Base-by-base conservation (phyloP, 2,329 filamentous ascomycete genomes). In the Nannizzia gypsea region DNA sequence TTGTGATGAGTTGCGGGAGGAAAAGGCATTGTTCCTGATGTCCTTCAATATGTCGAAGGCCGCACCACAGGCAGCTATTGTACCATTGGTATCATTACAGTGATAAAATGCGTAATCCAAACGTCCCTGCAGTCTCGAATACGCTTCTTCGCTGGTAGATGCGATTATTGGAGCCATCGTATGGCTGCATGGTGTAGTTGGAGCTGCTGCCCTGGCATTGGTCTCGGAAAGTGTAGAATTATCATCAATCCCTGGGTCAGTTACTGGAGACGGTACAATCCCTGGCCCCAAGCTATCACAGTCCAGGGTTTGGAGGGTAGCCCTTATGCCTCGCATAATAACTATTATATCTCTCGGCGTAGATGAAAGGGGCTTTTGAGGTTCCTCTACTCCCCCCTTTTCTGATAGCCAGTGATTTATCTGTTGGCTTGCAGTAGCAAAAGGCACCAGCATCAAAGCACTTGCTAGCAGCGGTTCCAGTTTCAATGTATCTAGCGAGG, bases 391-490 rank as follows among this genome's bases (percentile, higher is more conserved):
- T 13, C 17, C 22, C 6, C 17, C 59, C 15, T 46, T 56, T 61
- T 44, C 57, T 4, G 58, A 60, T n/a, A 63, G 36, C 62, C 58
- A 62, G 42, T 61, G 60, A 26, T 62, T 62, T 56, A 64, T 62
- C n/a, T 62, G 59, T 40, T 64, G 63, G 38, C 56, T 59, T 15
- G 63, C 56, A 8, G 57, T 56, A 22, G 63, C 62, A 38, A 64
- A 64, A 15, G 63, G 63, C 15, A 64, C 59, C 6, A 62, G 42
- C 57, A 62, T 34, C 28, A 63, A 42, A 26, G 61, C 60, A 38
- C 62, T 65, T 8, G 64, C 64, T 31, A 66, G 11, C 8, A 66
- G 64, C 13, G 58, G 56, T 57, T 65, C 64, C 22, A 57, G 34
- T 20, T 66, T 52, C 38, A 56, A 44, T 4, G 31, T 55, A 17